A percentile compares a stretch with the other conserved stretches of the same genome.
These are phyloP conservation scores for Gossypium herbaceum DNA, from an alignment of 345 rosid genomes.

Conservation along the genomic window DNA sequence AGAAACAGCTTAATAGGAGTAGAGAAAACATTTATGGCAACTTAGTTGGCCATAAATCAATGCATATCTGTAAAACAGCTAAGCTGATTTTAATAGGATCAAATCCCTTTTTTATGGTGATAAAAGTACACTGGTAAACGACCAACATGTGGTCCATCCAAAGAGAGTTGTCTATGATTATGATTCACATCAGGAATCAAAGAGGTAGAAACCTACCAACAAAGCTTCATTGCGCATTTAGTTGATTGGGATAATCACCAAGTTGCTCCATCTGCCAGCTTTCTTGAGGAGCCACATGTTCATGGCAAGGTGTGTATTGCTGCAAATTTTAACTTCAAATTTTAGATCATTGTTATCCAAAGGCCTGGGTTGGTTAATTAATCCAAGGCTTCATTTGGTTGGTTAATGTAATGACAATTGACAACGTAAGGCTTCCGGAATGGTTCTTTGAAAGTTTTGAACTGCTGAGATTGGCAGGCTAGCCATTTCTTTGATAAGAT, in stretches of 20 bases:
- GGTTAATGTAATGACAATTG: too few species aligned
- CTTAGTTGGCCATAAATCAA: conserved; percentile 28
- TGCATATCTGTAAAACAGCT: conserved; percentile 17
- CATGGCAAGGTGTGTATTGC: conserved; percentile 66
- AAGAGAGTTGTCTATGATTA: conserved; percentile 20
- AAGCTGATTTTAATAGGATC: conserved; percentile 20
- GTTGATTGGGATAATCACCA: conserved; percentile 46
- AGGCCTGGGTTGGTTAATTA: not conserved
- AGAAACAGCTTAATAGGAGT: conserved; percentile 19
- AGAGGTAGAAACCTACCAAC: conserved; percentile 29
- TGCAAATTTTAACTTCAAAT: conserved; percentile 26
- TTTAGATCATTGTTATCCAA: not conserved
- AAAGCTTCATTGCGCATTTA: conserved; percentile 30
- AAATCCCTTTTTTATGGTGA: conserved; percentile 14
- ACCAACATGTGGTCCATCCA: conserved; percentile 27
- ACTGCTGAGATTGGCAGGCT: not conserved
- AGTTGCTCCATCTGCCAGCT: conserved; percentile 86
- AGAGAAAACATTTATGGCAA: conserved; percentile 4
- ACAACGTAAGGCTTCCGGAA: too few species aligned
- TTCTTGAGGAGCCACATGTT: conserved; percentile 75
- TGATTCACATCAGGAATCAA: conserved; percentile 29
- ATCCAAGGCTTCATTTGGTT: not conserved
- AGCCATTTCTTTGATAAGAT: not conserved
- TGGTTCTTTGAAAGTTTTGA: not conserved
- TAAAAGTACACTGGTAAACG: conserved; percentile 22